Percentiles rank a stretch among this genome's conserved stretches.
Conservation (phyloP, 2,329 filamentous ascomycete genomes). For the Sphaceloma murrayae region DNA sequence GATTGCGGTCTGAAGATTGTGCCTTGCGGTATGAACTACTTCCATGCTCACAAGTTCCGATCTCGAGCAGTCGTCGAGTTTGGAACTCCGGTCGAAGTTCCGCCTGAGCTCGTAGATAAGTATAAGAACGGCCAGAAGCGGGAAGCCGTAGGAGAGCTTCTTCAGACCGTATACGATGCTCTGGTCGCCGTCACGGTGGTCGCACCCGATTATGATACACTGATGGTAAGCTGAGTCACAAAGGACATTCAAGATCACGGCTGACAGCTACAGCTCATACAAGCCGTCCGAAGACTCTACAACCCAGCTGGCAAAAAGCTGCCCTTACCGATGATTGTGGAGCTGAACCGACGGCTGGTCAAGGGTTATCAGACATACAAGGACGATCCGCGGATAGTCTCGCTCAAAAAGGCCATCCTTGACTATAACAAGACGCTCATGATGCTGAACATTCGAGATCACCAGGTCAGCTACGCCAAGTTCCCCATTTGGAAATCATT, state of each 20-base stretch:
- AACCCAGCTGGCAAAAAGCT: constrained; percentile 91
- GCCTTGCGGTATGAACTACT: constrained; percentile 98
- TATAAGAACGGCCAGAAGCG: constrained; percentile 76
- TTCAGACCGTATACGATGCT: constrained; percentile 79
- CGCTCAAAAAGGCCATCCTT: constrained; percentile 64
- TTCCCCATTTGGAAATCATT: constrained; percentile 70
- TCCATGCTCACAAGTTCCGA: constrained; percentile 96
- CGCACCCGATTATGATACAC: constrained; percentile 85
- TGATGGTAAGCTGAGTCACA: constrained; percentile 52
- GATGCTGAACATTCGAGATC: constrained; percentile 79
- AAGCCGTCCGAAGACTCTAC: constrained; percentile 86
- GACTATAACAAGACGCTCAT: constrained; percentile 81
- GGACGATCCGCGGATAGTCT: constrained; percentile 72
- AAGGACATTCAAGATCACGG: not conserved
- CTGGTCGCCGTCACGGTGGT: constrained; percentile 84
- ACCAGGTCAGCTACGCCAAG: constrained; percentile 86
- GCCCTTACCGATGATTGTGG: constrained; percentile 82
- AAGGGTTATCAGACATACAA: constrained; percentile 90
- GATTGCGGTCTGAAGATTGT: constrained; percentile 88
- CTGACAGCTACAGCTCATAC: constrained; percentile 56
- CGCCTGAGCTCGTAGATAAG: constrained; percentile 69
- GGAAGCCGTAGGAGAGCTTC: constrained; percentile 73
- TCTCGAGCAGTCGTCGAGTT: constrained; percentile 95
- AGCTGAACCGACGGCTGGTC: constrained; percentile 83
- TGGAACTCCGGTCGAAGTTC: constrained; percentile 77